Percentiles rank a stretch among this genome's conserved stretches.
Conservation (phyloP, 2,329 filamentous ascomycete genomes). For the Pseudogymnoascus sp. region DNA sequence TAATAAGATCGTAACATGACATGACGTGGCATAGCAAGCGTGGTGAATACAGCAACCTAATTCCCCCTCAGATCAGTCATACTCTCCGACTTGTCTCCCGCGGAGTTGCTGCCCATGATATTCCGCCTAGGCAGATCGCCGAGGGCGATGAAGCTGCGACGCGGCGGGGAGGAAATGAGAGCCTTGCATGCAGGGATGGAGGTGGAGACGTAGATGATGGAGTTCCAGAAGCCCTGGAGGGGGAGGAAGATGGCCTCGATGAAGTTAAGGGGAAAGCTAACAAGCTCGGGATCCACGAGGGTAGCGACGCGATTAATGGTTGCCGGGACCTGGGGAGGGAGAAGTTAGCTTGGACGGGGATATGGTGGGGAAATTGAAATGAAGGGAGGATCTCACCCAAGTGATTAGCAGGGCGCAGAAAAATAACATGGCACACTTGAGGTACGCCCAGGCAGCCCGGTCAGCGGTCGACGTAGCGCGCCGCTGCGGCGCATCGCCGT, state of each 20-base stretch:
- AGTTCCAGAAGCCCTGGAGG: conserved; percentile 78
- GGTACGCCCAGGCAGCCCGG: conserved; percentile 61
- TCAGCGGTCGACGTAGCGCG: conserved; percentile 33
- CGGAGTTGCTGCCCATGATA: not conserved
- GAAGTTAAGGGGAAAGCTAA: conserved; percentile 51
- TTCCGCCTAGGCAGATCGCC: not conserved
- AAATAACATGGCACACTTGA: conserved; percentile 63
- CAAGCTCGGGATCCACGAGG: conserved; percentile 46
- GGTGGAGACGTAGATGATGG: conserved; percentile 65
- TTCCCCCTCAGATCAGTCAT: conserved; percentile 4
- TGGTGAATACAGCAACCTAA: not conserved
- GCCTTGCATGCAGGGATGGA: not conserved
- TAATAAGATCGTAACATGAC: not conserved
- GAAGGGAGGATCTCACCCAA: conserved; percentile 69
- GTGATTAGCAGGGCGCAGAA: conserved; percentile 64
- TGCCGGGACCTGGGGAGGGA: conserved; percentile 52
- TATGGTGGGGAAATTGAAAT: conserved; percentile 63
- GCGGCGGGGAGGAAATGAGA: not conserved
- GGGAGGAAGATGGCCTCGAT: conserved; percentile 65
- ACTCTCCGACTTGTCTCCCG: not conserved
- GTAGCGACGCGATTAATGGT: conserved; percentile 69
- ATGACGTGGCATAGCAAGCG: conserved; percentile 2
- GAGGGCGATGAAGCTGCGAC: conserved; percentile 4
- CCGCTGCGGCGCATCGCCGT: not conserved
- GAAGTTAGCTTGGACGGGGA: conserved; percentile 44